Evolutionary conservation across 108 stramenopile species (phyloP).

Genomic region (Stephanodiscus minutulus): DNA sequence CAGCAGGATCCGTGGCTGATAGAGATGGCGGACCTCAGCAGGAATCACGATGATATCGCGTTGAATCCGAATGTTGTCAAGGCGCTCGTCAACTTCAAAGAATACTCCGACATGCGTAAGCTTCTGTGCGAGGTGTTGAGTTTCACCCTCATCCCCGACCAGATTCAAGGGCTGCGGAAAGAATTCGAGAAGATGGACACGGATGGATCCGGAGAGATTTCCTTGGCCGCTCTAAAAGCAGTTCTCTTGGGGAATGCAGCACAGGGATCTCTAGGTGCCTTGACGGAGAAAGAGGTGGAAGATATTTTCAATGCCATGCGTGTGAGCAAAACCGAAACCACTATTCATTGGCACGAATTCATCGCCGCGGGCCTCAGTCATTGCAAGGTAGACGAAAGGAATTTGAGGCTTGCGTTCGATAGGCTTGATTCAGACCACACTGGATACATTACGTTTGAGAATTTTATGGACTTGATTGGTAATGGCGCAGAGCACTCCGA

Average conservation of each 20-base stretch:
- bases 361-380: constrained; percentile 84
- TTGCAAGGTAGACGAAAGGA: constrained; percentile 80
- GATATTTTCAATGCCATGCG: constrained; percentile 75
- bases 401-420: constrained; percentile 81
- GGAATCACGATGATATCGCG: constrained; percentile 36
- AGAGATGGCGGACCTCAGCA: constrained; percentile 35
- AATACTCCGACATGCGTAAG: constrained; percentile 80
- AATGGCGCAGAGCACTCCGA: constrained; percentile 56
- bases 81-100: constrained; percentile 74
- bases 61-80: constrained; percentile 69
- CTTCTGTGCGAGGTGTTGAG: constrained; percentile 80
- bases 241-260: constrained; percentile 69
- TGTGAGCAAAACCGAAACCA: constrained; percentile 58
- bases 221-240: constrained; percentile 60
- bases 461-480: constrained; percentile 75
- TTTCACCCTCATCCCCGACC: constrained; percentile 83
- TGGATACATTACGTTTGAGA: constrained; percentile 78
- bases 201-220: constrained; percentile 80
- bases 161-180: constrained; percentile 66
- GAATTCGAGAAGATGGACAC: constrained; percentile 84
- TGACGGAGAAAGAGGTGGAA: constrained; percentile 79
- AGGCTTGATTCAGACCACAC: constrained; percentile 77
- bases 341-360: constrained; percentile 88
- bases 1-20: constrained; percentile 74
- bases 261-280: constrained; percentile 56